Base-by-base conservation (phyloP, 1,284 basidiomycete genomes). In the Mycena citricolor region DNA sequence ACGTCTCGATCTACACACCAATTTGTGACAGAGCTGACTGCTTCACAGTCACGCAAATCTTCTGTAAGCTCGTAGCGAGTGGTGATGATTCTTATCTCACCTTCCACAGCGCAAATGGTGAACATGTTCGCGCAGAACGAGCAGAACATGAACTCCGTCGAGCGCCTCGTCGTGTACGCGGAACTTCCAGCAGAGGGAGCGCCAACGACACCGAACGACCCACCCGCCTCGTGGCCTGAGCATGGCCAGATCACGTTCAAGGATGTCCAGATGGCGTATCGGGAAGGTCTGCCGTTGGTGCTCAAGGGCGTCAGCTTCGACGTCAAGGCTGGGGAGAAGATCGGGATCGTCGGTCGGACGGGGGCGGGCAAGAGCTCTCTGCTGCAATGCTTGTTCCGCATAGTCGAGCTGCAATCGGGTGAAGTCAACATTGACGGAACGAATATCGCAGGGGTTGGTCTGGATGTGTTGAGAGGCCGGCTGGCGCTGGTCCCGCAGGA, bases 401-500 rank as follows among this genome's bases (percentile, higher is more conserved):
- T 83, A 32, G 76, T 86, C 25, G 84, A 89, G 59, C 62, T 85
- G 6, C 65, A 70, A 28, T 57, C 65, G 1, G 91, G 91, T 0
- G 61, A 55, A 7, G 84, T 93, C 49, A 65, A 70, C 32, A 86
- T 94, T 36, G 90, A 93, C 58, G 85, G 80, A 0, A 47, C 75
- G 17, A 74, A 90, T 56, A 83, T 83, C 45, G 55, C 66, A 11
- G 60, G 70, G 13, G 63, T 91, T 5, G 74, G 77, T 1, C 68
- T 89, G 21, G 67, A 74, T 26, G 67, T 68, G 13, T 66, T 92
- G 8, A 72, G 88, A 12, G 67, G 68, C 10, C 69, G 78, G 4
- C 62, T 90, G 8, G 84, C 86, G 11, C 72, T 90, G 24, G 86
- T 91, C 21, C 83, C 84, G 0, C 83, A 86, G 61, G 83, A 87